Percentiles rank a stretch among this genome's conserved stretches.
These are phyloP conservation scores for Rhododendron kiyosumense DNA, from an alignment of 148 eudicot species.

Conservation along the genomic window DNA sequence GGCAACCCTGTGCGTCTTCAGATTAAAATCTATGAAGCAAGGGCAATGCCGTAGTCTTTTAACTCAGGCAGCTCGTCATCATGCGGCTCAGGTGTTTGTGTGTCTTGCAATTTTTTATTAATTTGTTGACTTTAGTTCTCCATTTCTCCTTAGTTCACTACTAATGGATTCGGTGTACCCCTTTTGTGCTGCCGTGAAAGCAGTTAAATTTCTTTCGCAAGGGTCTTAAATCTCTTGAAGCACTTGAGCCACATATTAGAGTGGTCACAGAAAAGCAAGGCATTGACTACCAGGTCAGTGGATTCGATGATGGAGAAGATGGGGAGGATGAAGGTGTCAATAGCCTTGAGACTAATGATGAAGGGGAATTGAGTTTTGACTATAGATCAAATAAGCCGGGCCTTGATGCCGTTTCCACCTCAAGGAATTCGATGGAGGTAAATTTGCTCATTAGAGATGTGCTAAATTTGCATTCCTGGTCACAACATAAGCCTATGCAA, in stretches of 20 bases:
- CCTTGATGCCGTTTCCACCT: constrained; percentile 41
- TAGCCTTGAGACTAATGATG: constrained; percentile 51
- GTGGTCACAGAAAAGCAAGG: constrained; percentile 71
- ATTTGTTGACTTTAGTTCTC: not conserved
- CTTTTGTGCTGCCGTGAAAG: constrained; percentile 14
- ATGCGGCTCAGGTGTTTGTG: constrained; percentile 80
- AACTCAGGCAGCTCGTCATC: constrained; percentile 98
- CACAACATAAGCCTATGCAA: not conserved
- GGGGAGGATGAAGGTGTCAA: constrained; percentile 51
- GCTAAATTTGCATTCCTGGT: not conserved
- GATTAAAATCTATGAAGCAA: constrained; percentile 88
- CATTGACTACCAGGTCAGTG: constrained; percentile 75
- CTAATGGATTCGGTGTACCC: constrained; percentile 2
- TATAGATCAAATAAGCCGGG: constrained; percentile 56
- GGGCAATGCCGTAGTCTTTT: constrained; percentile 91
- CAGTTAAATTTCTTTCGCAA: constrained; percentile 91
- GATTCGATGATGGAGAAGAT: constrained; percentile 52
- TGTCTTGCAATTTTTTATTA: not conserved
- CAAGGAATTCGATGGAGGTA: constrained; percentile 91
- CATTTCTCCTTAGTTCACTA: not conserved
- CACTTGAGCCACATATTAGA: constrained; percentile 64
- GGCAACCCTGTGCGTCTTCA: constrained; percentile 81
- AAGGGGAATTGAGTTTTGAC: constrained; percentile 75
- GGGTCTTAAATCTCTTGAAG: constrained; percentile 83
- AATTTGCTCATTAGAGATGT: constrained; percentile 10